phyloP scores from a whole-genome alignment of 768 basidiomycete species.

The Podaxis sp. region DNA sequence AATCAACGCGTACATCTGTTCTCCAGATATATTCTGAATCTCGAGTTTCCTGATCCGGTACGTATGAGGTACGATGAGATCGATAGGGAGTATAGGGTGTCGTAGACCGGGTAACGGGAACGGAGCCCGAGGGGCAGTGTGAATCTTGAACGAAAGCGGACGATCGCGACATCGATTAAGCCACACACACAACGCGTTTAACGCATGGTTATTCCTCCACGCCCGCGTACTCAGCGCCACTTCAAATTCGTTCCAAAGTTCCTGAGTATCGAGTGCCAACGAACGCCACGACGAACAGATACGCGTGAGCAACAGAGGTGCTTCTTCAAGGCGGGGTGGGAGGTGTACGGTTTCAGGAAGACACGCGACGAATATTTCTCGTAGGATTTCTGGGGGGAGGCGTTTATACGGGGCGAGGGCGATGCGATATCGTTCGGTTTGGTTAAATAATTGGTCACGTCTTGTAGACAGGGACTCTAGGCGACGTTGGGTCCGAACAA shows the following conservation, averaged over 20 bases:
- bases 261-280: conserved; percentile 19
- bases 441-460: not conserved
- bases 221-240: conserved; percentile 2
- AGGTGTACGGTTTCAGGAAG: conserved; percentile 13
- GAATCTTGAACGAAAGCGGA: conserved; percentile 7
- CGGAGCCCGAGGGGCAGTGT: conserved; percentile 9
- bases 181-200: conserved; percentile 8
- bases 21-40: conserved; percentile 11
- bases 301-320: conserved; percentile 22
- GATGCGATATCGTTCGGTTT: conserved; percentile 18
- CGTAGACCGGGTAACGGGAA: conserved; percentile 11
- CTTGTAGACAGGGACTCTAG: conserved; percentile 9
- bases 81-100: conserved; percentile 12
- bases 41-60: conserved; percentile 4
- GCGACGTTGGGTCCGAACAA: conserved; percentile 8
- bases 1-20: conserved; percentile 11
- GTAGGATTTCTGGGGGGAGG: conserved; percentile 20
- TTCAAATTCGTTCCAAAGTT: conserved; percentile 21
- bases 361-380: conserved; percentile 20
- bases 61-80: conserved; percentile 11
- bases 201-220: conserved; percentile 12
- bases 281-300: conserved; percentile 23
- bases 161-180: conserved; percentile 18
- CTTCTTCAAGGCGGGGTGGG: conserved; percentile 16
- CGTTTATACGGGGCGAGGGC: conserved; percentile 23